These are phyloP conservation scores for Sporothrix euskadiensis DNA, from an alignment of 2,329 filamentous ascomycete species.

Conservation along the genomic window DNA sequence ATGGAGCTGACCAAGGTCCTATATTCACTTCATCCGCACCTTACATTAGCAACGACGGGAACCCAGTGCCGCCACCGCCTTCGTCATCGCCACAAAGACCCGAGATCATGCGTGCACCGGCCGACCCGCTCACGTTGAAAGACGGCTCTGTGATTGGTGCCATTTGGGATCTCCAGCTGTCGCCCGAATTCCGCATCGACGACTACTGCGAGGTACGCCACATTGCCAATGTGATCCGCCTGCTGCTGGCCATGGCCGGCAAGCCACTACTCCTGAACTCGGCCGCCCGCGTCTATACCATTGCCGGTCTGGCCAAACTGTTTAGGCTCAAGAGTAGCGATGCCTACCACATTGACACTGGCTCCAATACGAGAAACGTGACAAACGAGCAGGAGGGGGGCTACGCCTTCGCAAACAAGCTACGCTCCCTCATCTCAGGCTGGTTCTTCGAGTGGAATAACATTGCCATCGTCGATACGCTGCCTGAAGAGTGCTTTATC, in stretches of 20 bases:
- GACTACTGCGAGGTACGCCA: constrained; percentile 68
- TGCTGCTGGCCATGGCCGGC: constrained; percentile 56
- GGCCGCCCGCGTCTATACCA: constrained; percentile 65
- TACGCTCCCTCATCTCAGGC: constrained; percentile 51
- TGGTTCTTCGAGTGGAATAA: constrained; percentile 62
- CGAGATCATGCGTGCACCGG: neutral
- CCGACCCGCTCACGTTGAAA: neutral
- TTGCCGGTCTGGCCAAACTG: constrained; percentile 62
- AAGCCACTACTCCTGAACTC: constrained; percentile 60
- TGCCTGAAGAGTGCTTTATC: constrained; percentile 61
- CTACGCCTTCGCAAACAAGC: constrained; percentile 14
- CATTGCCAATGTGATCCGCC: constrained; percentile 61
- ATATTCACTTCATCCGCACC: neutral
- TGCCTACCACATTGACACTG: neutral
- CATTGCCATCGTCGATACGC: constrained; percentile 59
- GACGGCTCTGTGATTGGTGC: neutral
- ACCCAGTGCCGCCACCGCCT: neutral
- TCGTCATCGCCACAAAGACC: neutral
- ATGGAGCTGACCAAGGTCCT: neutral
- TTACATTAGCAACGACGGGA: neutral
- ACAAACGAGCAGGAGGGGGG: neutral
- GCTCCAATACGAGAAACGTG: neutral
- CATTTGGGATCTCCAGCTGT: constrained; percentile 29
- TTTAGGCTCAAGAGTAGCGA: constrained; percentile 49
- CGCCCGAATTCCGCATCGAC: constrained; percentile 44